Percentiles rank a stretch among this genome's conserved stretches.
phyloP scores from a whole-genome alignment of 1,284 basidiomycete genomes.

The Malassezia nana region DNA sequence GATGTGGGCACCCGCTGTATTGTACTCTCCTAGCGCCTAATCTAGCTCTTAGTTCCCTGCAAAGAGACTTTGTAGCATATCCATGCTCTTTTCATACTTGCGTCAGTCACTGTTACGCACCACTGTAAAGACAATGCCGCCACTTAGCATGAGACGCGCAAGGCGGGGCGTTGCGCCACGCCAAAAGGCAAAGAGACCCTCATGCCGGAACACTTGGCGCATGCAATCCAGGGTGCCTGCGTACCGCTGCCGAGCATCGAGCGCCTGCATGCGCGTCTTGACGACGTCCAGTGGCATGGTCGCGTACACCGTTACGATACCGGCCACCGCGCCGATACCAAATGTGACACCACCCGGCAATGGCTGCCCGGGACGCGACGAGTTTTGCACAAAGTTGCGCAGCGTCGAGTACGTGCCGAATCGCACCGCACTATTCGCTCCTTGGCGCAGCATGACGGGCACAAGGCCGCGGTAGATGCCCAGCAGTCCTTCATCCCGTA shows the following conservation, averaged over 20 bases:
- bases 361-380: constrained; percentile 67
- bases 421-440: constrained; percentile 90
- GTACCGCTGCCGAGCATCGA: constrained; percentile 72
- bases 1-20: neutral
- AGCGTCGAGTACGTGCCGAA: constrained; percentile 90
- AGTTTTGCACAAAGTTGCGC: constrained; percentile 72
- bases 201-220: constrained; percentile 51
- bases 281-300: constrained; percentile 57
- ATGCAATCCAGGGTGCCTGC: constrained; percentile 87
- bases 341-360: constrained; percentile 84
- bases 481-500: constrained; percentile 66
- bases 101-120: constrained; percentile 50
- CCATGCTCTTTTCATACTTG: constrained; percentile 17
- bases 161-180: constrained; percentile 65
- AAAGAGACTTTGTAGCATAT: constrained; percentile 10
- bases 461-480: constrained; percentile 85
- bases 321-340: constrained; percentile 82
- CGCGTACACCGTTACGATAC: constrained; percentile 78
- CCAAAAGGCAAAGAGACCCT: constrained; percentile 82
- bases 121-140: constrained; percentile 88
- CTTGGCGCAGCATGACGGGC: constrained; percentile 94
- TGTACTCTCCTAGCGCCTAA: neutral
- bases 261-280: constrained; percentile 94
- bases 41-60: neutral
- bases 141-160: constrained; percentile 59